phyloP scores from a whole-genome alignment of 2,329 filamentous ascomycete genomes.

The Podosphaera leucotricha region DNA sequence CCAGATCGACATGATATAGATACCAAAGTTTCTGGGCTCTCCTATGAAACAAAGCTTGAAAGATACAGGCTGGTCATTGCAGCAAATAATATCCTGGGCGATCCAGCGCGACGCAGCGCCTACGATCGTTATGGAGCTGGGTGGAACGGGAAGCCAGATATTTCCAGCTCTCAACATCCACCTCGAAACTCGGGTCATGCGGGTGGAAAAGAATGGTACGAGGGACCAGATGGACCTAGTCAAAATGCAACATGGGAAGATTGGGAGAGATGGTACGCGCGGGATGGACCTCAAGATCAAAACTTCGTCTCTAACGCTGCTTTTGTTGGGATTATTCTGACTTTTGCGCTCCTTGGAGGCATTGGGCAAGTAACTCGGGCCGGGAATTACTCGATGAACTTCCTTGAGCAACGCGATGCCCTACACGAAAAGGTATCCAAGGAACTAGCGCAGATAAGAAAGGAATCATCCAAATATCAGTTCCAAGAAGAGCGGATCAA shows the following conservation, averaged over 20 bases:
- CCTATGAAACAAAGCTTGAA: slow-evolving; percentile 47
- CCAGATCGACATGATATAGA: slow-evolving; percentile 39
- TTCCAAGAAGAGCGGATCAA: slow-evolving; percentile 45
- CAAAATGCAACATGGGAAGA: slow-evolving; percentile 94
- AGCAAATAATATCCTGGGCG: slow-evolving; percentile 70
- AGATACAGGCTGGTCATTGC: slow-evolving; percentile 75
- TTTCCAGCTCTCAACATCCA: slow-evolving; percentile 9
- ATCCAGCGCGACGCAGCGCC: slow-evolving; percentile 50
- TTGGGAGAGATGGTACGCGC: slow-evolving; percentile 61
- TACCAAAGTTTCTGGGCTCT: slow-evolving; percentile 21
- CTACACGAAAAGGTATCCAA: slow-evolving; percentile 43
- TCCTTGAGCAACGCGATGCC: slow-evolving; percentile 42
- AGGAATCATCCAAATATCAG: slow-evolving; percentile 26
- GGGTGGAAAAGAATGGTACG: slow-evolving; percentile 9
- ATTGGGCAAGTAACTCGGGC: slow-evolving; percentile 51
- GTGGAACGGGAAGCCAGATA: slow-evolving; percentile 35
- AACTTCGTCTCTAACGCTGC: slow-evolving; percentile 54
- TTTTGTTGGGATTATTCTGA: slow-evolving; percentile 50
- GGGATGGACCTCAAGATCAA: slow-evolving; percentile 25
- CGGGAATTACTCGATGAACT: slow-evolving; percentile 32
- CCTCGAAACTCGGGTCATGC: slow-evolving; percentile 1
- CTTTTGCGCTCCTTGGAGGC: slow-evolving; percentile 44
- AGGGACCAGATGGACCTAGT: slow-evolving; percentile 21
- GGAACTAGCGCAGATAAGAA: slow-evolving; percentile 29
- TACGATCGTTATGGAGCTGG: slow-evolving; percentile 69